These are phyloP conservation scores for Ascochyta rabiei DNA, from an alignment of 2,329 filamentous ascomycete genomes.

Conservation along the genomic window DNA sequence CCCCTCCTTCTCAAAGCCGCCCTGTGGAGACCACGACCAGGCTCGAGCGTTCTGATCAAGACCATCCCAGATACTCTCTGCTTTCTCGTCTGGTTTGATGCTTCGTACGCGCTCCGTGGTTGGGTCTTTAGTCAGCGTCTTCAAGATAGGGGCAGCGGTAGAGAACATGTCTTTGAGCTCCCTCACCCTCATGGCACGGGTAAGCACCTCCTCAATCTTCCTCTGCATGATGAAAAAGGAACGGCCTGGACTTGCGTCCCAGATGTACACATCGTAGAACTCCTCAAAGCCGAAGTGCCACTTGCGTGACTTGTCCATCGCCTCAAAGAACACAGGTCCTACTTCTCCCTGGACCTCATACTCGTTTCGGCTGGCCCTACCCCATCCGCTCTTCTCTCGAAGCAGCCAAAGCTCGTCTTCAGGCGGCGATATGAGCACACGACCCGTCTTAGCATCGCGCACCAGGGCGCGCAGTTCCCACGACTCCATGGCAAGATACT, in stretches of 20 bases:
- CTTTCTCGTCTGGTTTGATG: slow-evolving; percentile 44
- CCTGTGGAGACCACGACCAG: slow-evolving; percentile 12
- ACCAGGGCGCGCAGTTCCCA: slow-evolving; percentile 48
- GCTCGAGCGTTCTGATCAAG: slow-evolving; percentile 27
- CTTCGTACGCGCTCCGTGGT: slow-evolving; percentile 45
- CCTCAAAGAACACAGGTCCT: slow-evolving; percentile 48
- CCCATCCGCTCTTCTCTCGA: slow-evolving; percentile 48
- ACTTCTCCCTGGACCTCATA: slow-evolving; percentile 47
- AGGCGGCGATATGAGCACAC: slow-evolving; percentile 46
- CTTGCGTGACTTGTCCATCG: slow-evolving; percentile 45
- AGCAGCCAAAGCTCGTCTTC: slow-evolving; percentile 49
- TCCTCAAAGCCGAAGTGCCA: slow-evolving; percentile 53
- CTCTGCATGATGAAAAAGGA: slow-evolving; percentile 39
- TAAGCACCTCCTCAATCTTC: slow-evolving; percentile 42
- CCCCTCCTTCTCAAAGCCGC: slow-evolving; percentile 18
- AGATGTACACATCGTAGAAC: slow-evolving; percentile 53
- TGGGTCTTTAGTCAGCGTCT: slow-evolving; percentile 47
- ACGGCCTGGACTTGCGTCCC: slow-evolving; percentile 47
- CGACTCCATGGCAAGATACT: slow-evolving; percentile 51
- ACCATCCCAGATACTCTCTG: slow-evolving; percentile 43
- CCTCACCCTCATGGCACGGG: slow-evolving; percentile 47
- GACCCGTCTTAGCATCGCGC: slow-evolving; percentile 51
- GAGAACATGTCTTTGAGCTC: slow-evolving; percentile 42
- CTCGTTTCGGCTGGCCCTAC: slow-evolving; percentile 48
- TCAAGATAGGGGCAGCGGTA: slow-evolving; percentile 42